A percentile compares a stretch with the other conserved stretches of the same genome.
These are phyloP conservation scores for Aspergillus hancockii DNA, from an alignment of 495 filamentous ascomycete genomes.

Conservation along the genomic window DNA sequence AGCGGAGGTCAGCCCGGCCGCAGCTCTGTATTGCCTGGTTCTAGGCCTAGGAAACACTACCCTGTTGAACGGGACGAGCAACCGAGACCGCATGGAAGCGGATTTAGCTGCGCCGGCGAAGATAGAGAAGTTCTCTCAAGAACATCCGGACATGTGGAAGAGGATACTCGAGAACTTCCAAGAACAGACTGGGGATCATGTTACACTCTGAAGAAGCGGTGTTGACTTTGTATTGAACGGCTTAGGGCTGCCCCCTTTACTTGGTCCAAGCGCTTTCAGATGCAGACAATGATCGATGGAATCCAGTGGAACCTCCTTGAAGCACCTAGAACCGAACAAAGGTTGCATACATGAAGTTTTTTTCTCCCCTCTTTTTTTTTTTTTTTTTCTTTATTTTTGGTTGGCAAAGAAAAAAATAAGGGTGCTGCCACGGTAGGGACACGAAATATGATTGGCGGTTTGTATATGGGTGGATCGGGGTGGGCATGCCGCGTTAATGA, in stretches of 20 bases:
- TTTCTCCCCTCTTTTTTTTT: too few species aligned
- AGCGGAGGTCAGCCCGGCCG: constrained; percentile 47
- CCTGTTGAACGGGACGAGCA: constrained; percentile 72
- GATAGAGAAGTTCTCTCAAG: constrained; percentile 49
- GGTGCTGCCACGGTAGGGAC: neutral
- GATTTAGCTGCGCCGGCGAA: constrained; percentile 59
- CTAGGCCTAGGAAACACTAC: constrained; percentile 57
- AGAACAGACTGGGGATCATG: constrained; percentile 45
- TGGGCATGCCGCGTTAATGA: neutral
- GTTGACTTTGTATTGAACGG: neutral
- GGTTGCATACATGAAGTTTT: neutral
- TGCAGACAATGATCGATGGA: neutral
- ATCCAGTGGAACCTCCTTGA: neutral
- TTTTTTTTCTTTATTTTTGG: too few species aligned
- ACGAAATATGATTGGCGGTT: neutral
- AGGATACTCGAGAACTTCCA: constrained; percentile 47
- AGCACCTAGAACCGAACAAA: neutral
- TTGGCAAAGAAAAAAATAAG: neutral
- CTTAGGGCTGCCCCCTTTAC: neutral
- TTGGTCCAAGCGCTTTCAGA: neutral
- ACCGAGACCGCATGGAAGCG: constrained; percentile 59
- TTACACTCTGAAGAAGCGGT: neutral
- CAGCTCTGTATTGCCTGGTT: constrained; percentile 69
- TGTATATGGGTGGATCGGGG: neutral
- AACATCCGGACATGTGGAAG: constrained; percentile 47